phyloP scores from a whole-genome alignment of 2,329 filamentous ascomycete genomes.

The Verticillium albo-atrum region DNA sequence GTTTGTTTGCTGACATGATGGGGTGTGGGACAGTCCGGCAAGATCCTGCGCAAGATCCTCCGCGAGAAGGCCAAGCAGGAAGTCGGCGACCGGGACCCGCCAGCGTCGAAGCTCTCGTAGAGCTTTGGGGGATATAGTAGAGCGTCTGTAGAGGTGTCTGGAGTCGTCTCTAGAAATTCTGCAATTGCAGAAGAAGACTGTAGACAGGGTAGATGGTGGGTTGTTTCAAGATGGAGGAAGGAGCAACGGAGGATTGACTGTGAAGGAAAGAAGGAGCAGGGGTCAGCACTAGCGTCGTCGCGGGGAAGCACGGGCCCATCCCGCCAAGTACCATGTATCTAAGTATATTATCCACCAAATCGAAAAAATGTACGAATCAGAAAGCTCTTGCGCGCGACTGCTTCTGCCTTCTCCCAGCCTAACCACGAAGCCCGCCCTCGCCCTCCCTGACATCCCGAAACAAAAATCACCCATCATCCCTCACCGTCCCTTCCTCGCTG shows the following conservation, averaged over 20 bases:
- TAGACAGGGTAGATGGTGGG: too few species aligned
- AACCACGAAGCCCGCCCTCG: neutral
- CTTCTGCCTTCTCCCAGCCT: neutral
- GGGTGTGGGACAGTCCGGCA: conserved; percentile 52
- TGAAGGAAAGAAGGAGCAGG: neutral
- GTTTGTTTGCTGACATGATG: neutral
- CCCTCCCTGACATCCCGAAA: neutral
- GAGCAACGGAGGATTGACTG: neutral
- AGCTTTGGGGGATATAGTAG: too few species aligned
- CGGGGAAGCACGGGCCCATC: neutral
- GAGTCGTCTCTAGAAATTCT: too few species aligned
- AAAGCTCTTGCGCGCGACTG: neutral
- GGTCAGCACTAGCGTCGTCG: neutral
- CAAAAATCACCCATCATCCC: too few species aligned
- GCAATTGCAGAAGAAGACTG: too few species aligned
- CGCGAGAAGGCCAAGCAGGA: conserved; percentile 53
- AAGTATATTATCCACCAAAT: neutral
- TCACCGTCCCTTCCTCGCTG: too few species aligned
- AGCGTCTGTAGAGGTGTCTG: too few species aligned
- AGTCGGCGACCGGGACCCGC: conserved; percentile 34
- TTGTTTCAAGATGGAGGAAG: too few species aligned
- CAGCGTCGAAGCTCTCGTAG: conserved; percentile 16
- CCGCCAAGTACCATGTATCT: neutral
- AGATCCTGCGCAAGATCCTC: conserved; percentile 59
- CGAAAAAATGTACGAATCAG: neutral